These are phyloP conservation scores for Hemileccinum impolitum DNA, from an alignment of 768 basidiomycete species.

Conservation along the genomic window DNA sequence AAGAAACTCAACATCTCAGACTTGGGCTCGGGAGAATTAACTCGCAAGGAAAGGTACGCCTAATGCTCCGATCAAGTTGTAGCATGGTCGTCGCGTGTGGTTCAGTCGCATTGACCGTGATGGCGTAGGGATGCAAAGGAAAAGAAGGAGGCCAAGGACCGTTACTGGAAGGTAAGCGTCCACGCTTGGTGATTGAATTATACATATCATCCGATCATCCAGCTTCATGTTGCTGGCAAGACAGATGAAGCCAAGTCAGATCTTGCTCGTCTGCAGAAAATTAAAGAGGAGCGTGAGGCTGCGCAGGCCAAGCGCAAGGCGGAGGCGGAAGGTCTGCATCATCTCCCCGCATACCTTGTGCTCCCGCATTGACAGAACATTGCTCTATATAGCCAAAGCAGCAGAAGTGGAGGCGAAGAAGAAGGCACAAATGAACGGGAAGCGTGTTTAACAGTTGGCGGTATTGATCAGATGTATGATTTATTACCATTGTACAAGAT, in stretches of 20 bases:
- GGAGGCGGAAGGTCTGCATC: constrained; percentile 70
- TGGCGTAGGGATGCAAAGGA: constrained; percentile 79
- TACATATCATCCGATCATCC: constrained; percentile 1
- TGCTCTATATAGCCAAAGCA: constrained; percentile 49
- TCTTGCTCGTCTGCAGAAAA: constrained; percentile 80
- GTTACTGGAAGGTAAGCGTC: constrained; percentile 74
- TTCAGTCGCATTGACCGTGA: background rate
- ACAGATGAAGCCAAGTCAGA: constrained; percentile 89
- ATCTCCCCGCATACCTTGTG: background rate
- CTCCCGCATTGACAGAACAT: background rate
- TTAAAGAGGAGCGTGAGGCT: constrained; percentile 82
- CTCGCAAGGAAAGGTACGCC: constrained; percentile 62
- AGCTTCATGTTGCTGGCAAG: constrained; percentile 80
- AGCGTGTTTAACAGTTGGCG: constrained; percentile 37
- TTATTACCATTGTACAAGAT: background rate
- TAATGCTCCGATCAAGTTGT: background rate
- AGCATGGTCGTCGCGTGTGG: background rate
- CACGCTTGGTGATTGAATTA: background rate
- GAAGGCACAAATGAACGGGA: constrained; percentile 34
- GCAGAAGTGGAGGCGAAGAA: constrained; percentile 63
- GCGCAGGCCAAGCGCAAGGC: constrained; percentile 87
- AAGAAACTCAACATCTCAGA: constrained; percentile 79
- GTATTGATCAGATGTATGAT: background rate
- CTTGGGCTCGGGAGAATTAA: constrained; percentile 59
- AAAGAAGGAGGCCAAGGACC: constrained; percentile 84